A percentile compares a stretch with the other conserved stretches of the same genome.
phyloP scores from a whole-genome alignment of 2,329 filamentous ascomycete genomes.

The Xenoacremonium recifei region DNA sequence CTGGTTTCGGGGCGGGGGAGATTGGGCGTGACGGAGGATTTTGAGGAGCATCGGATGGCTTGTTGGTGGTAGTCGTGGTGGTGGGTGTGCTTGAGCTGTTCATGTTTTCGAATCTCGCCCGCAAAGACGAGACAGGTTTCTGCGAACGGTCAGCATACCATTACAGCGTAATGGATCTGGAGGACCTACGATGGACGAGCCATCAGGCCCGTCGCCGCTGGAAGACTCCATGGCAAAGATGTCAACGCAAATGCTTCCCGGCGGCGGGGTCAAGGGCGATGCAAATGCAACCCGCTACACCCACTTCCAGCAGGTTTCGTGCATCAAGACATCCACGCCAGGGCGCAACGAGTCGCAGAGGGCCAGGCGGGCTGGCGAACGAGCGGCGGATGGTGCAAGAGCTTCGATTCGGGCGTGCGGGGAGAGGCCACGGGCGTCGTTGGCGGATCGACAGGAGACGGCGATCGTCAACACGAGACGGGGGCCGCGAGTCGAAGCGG shows the following conservation, averaged over 20 bases:
- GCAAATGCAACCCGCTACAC: slow-evolving; percentile 35
- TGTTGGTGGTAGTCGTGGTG: slow-evolving; percentile 19
- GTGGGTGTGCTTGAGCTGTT: slow-evolving; percentile 37
- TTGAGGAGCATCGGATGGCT: slow-evolving; percentile 17
- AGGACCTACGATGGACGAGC: slow-evolving; percentile 72
- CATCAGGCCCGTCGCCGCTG: slow-evolving; percentile 62
- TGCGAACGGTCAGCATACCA: slow-evolving; percentile 31
- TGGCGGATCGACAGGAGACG: neutral
- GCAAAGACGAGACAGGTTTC: slow-evolving; percentile 80
- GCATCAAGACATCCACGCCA: slow-evolving; percentile 30
- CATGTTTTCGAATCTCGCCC: slow-evolving; percentile 80
- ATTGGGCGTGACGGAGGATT: slow-evolving; percentile 31
- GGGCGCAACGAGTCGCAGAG: slow-evolving; percentile 7
- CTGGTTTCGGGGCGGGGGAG: slow-evolving; percentile 43
- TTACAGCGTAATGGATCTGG: too few species aligned
- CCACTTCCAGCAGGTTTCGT: slow-evolving; percentile 26
- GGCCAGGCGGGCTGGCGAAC: slow-evolving; percentile 7
- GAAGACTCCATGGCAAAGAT: slow-evolving; percentile 30
- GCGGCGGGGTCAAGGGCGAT: slow-evolving; percentile 29
- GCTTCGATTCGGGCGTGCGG: slow-evolving; percentile 3
- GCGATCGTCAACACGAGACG: slow-evolving; percentile 6
- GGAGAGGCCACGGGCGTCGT: slow-evolving; percentile 1
- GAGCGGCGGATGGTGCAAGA: neutral
- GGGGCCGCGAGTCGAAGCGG: slow-evolving; percentile 13
- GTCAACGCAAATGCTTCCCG: slow-evolving; percentile 24